These are phyloP conservation scores for Chytridium lagenaria DNA, from an alignment of 371 early-diverging fungal genomes.

Conservation along the genomic window DNA sequence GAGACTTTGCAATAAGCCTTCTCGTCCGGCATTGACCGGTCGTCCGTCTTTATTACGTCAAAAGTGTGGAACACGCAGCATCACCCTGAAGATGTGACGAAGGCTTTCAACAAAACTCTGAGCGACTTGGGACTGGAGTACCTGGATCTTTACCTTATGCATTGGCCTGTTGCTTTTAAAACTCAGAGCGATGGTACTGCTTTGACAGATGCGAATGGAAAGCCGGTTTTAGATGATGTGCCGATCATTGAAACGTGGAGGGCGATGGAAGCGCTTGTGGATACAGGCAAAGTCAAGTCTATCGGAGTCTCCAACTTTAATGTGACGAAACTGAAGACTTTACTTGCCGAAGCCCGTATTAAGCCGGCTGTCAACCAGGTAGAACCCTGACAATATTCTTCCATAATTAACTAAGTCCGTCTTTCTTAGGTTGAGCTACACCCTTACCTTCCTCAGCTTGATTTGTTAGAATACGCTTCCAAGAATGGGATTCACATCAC, in stretches of 20 bases:
- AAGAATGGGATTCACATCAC: conserved; percentile 72
- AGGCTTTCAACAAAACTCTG: conserved; percentile 71
- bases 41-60: conserved; percentile 83
- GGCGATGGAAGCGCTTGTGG: conserved; percentile 73
- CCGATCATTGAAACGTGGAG: conserved; percentile 65
- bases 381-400: conserved; percentile 54
- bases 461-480: conserved; percentile 74
- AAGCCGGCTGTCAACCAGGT: conserved; percentile 72
- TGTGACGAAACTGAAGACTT: conserved; percentile 56
- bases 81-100: conserved; percentile 69
- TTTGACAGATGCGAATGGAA: conserved; percentile 44
- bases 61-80: conserved; percentile 92
- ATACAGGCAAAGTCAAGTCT: conserved; percentile 58
- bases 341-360: conserved; percentile 63
- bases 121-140: conserved; percentile 77
- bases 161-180: conserved; percentile 66
- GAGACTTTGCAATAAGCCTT: conserved; percentile 67
- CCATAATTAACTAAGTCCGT: not conserved
- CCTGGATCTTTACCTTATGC: conserved; percentile 88
- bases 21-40: conserved; percentile 65
- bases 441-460: conserved; percentile 81
- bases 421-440: conserved; percentile 88
- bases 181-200: conserved; percentile 42
- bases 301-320: conserved; percentile 82
- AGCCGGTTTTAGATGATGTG: conserved; percentile 21